Conservation (phyloP, 805 yeast species). For the Barnettozyma sucrosica region DNA sequence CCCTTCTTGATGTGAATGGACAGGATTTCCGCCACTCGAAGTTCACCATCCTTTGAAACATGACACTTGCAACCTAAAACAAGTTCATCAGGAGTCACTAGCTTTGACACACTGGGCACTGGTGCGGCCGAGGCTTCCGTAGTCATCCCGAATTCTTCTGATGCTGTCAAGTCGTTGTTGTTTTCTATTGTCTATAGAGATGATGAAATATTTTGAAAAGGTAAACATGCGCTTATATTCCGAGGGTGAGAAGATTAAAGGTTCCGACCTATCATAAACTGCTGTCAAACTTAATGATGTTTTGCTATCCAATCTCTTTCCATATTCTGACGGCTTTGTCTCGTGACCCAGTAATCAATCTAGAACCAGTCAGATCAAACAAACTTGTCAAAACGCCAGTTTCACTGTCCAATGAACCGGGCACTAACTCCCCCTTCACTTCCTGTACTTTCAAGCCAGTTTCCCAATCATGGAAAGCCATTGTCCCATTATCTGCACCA, state of each 20-base stretch:
- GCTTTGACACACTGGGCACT: conserved; percentile 12
- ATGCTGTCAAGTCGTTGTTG: neutral
- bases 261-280: too few relatives aligned
- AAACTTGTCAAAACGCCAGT: conserved; percentile 61
- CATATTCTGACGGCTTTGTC: conserved; percentile 82
- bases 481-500: conserved; percentile 80
- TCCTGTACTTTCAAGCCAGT: conserved; percentile 60
- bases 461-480: conserved; percentile 74
- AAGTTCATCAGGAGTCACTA: conserved; percentile 42
- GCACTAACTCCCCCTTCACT: conserved; percentile 46
- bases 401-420: conserved; percentile 68
- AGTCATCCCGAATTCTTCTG: neutral
- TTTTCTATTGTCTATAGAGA: neutral
- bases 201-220: too few relatives aligned
- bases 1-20: conserved; percentile 73
- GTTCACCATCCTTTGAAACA: conserved; percentile 75
- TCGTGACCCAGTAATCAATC: conserved; percentile 83
- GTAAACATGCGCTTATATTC: too few relatives aligned
- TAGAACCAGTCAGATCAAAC: conserved; percentile 74
- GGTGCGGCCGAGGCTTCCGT: neutral
- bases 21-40: conserved; percentile 77
- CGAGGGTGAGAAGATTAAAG: neutral
- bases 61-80: conserved; percentile 75
- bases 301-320: conserved; percentile 43
- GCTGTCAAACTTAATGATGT: too few relatives aligned